phyloP scores from a whole-genome alignment of 148 eudicot species.

The Linanthus parryae region DNA sequence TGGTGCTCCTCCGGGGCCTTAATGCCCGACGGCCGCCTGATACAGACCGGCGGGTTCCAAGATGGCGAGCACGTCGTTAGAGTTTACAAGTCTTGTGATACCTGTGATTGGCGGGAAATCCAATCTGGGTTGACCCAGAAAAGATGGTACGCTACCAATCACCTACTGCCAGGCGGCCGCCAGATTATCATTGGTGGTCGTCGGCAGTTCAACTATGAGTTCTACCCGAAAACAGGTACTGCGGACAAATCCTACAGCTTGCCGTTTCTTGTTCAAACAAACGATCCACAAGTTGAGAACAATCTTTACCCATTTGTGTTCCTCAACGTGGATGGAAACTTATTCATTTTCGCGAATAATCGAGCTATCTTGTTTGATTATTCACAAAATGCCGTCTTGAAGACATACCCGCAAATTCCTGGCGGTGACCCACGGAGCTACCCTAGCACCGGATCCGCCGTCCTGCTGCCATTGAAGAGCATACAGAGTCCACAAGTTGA shows the following conservation, averaged over 20 bases:
- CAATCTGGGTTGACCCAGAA: constrained; percentile 9
- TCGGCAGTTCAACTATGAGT: constrained; percentile 46
- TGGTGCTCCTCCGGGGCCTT: constrained; percentile 90
- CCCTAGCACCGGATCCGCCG: constrained; percentile 71
- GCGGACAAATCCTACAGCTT: constrained; percentile 10
- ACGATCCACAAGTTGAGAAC: constrained; percentile 36
- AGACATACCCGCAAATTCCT: constrained; percentile 48
- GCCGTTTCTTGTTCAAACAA: constrained; percentile 39
- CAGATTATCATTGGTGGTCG: constrained; percentile 66
- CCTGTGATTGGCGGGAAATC: constrained; percentile 63
- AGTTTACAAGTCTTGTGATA: constrained; percentile 27
- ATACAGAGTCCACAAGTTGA: neutral
- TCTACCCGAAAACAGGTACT: constrained; percentile 36
- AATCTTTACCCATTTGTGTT: constrained; percentile 74
- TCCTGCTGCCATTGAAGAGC: constrained; percentile 48
- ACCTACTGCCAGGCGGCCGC: constrained; percentile 55
- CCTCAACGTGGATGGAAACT: constrained; percentile 50
- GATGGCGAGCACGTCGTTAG: constrained; percentile 58
- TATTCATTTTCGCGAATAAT: constrained; percentile 77
- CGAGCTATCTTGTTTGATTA: constrained; percentile 66
- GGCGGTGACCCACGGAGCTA: constrained; percentile 62
- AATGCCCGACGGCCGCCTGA: constrained; percentile 43
- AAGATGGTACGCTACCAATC: constrained; percentile 62
- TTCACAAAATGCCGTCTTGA: constrained; percentile 22
- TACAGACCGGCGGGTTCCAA: constrained; percentile 72